Evolutionary conservation across 2,329 filamentous ascomycete genomes (phyloP), one percentile per base, ranked within the genome.

Genomic region (Cytospora leucostoma): DNA sequence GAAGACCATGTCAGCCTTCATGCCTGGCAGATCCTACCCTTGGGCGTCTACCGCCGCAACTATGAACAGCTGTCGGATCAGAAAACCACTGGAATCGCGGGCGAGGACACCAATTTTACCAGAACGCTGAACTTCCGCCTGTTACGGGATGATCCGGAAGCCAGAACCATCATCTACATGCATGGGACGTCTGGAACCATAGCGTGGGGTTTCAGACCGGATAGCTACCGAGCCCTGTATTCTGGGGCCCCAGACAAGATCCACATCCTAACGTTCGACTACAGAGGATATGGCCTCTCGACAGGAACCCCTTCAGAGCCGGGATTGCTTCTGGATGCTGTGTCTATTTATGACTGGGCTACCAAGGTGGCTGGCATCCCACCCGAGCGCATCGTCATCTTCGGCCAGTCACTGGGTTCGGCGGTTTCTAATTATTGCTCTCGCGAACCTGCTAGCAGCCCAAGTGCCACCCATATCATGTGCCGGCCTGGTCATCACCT

Each of bases 1-100:
- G 76, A 82, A 0, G 90, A 93, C 72, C 82, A 85, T 40, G 86
- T 90, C 71, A 84, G 77, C 0, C 75, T 93, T 4, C 90, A 90
- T 70, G 88, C 87, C 50, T 93, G 90, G 90, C 90, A 93, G 72
- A 80, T 93, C 50, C 76, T 92, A n/a, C 90, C 90, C 0, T 73
- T 90, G 1, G 84, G 84, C 63, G 75, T 90, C 1, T 92, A 91
- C 71, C 77, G 80, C 2, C 76, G 84, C 64, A 79, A 91, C 69
- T 85, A 89, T 69, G 72, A 79, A 19, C 67, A 72, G 15, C 74
- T 84, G 1, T 35, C 75, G 5, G 62, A 69, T 12, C 79, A 84
- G 64, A 71, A 77, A 10, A 63, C 71, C 0, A 17, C 34, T 11
- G 59, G 44, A 2, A 15, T 19, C 2, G 37, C 52, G 19, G 79